Evolutionary conservation across 164 flowering plant species (phyloP).

Genomic region (Berberis vulgaris): DNA sequence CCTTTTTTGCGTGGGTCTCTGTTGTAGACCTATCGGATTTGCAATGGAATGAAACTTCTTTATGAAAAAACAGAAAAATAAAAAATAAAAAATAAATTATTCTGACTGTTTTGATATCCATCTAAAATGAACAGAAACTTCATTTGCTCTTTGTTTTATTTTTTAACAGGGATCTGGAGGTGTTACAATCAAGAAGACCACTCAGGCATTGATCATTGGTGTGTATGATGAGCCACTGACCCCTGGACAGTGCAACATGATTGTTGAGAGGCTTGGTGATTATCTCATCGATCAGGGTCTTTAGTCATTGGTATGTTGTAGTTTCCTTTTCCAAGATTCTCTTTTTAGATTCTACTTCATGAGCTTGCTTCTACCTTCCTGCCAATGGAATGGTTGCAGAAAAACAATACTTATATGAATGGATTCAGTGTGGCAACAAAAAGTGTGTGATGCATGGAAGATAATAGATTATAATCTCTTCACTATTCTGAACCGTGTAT

Average conservation of each 20-base stretch:
- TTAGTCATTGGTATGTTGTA: conserved; percentile 11
- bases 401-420: background rate
- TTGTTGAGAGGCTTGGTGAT: conserved; percentile 50
- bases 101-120: no score
- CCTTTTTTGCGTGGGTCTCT: no score
- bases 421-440: no score
- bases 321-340: background rate
- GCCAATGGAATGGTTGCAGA: conserved; percentile 1
- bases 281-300: conserved; percentile 47
- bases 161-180: conserved; percentile 39
- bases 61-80: no score
- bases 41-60: no score
- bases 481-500: no score
- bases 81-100: no score
- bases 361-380: background rate
- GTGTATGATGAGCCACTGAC: conserved; percentile 45
- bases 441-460: no score
- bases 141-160: background rate
- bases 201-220: conserved; percentile 32
- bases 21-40: no score
- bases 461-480: no score
- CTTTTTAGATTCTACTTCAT: background rate
- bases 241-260: conserved; percentile 50
- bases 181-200: conserved; percentile 36
- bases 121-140: no score